A percentile compares a stretch with the other conserved stretches of the same genome.
phyloP scores from a whole-genome alignment of 441 rosid species.

The Pelargonium citronellum region DNA sequence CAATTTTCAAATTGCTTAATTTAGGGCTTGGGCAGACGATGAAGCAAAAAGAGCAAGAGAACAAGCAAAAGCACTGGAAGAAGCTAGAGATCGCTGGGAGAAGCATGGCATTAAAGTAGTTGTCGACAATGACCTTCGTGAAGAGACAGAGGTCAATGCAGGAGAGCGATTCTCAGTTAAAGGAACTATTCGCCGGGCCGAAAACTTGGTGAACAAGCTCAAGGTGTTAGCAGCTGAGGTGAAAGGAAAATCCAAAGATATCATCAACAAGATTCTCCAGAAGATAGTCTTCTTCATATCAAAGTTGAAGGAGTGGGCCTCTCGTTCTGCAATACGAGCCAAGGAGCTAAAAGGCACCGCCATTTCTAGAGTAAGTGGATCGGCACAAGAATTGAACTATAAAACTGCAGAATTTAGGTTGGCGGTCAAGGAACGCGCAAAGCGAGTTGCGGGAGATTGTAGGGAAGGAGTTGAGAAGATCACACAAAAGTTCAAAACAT shows the following conservation, averaged over 20 bases:
- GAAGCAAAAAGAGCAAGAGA: slow-evolving; percentile 83
- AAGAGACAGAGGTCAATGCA: slow-evolving; percentile 63
- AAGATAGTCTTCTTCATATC: slow-evolving; percentile 41
- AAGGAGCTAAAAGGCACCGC: slow-evolving; percentile 36
- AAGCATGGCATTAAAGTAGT: slow-evolving; percentile 76
- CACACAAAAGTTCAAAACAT: slow-evolving; percentile 63
- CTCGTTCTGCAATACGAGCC: slow-evolving; percentile 29
- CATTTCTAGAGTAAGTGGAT: slow-evolving; percentile 32
- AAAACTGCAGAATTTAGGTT: slow-evolving; percentile 37
- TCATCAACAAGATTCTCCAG: slow-evolving; percentile 42
- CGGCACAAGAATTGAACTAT: slow-evolving; percentile 50
- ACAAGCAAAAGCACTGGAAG: slow-evolving; percentile 73
- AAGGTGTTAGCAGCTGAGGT: slow-evolving; percentile 48
- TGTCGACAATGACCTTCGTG: slow-evolving; percentile 62
- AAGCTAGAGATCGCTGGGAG: slow-evolving; percentile 86
- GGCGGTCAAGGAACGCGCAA: slow-evolving; percentile 50
- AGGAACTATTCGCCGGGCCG: slow-evolving; percentile 58
- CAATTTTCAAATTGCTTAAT: slow-evolving; percentile 16
- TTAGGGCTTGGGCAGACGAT: slow-evolving; percentile 91
- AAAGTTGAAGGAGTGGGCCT: slow-evolving; percentile 39
- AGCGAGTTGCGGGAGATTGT: slow-evolving; percentile 68
- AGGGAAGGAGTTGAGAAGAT: slow-evolving; percentile 67
- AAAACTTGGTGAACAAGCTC: slow-evolving; percentile 54
- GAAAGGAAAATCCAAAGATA: slow-evolving; percentile 50
- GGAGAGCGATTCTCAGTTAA: slow-evolving; percentile 43